Evolutionary conservation across 2,329 filamentous ascomycete genomes (phyloP), one percentile per base, ranked within the genome.

Genomic region (Penicillium hordei): DNA sequence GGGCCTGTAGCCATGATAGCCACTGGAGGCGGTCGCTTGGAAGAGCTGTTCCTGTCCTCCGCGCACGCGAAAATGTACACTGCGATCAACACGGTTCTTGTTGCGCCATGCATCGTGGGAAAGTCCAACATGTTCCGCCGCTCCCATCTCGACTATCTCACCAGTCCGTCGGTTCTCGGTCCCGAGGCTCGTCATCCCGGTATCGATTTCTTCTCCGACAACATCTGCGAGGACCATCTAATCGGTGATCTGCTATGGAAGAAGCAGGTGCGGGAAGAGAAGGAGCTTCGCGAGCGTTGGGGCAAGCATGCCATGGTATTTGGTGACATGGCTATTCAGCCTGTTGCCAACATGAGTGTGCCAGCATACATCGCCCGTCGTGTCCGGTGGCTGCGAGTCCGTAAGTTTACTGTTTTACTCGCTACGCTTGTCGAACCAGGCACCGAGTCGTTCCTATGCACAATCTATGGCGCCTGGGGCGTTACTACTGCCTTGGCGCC

Each of bases 91-190:
- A 90, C 91, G 0, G 91, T 97, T 17, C 83, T 89, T 4, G 78
- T 97, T 52, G 94, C 94, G 0, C 94, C 95, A 9, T 99, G 94
- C 75, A 89, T 96, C 57, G 89, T 97, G 23, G 94, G 94, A 50
- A 99, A 99, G 78, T 96, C 91, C 69, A 97, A 95, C 78, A 97
- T 99, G 93, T 99, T 97, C 77, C 89, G 94, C 58, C 90, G 89
- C 60, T 90, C 91, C 0, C 93, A 99, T 68, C 85, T 99, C 36
- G 86, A 97, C 74, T 83, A 84, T 63, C 84, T 94, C 9, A 88
- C 86, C 0, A 67, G 75, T 0, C 65, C 71, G n/a, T 87, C 86
- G 33, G 52, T 75, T 69, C 63, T 82, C 81, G 70, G 27, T 65
- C 72, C 44, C 68, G 78, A 67, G 64, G 75, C 55, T 58, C 78